Base-by-base conservation (phyloP, 1,139 yeast genomes). In the Yamadazyma jaroonii region DNA sequence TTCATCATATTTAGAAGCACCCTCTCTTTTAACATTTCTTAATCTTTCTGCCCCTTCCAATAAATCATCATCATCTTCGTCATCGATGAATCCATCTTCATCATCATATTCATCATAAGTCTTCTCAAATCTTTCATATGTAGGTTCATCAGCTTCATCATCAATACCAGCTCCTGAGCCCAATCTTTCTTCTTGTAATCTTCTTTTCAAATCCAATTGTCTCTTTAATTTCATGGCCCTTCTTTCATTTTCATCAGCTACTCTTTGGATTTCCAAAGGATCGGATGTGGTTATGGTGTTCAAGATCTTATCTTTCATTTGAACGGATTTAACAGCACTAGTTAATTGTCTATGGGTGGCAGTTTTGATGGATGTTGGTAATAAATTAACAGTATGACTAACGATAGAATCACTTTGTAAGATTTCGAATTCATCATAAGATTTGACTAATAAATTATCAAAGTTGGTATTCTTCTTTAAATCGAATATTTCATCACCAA, bases 401-500 rank as follows among this genome's bases (percentile, higher is more conserved):
- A 79, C 54, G 11, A 64, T 53, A 13, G 71, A 50, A 40, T 73
- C 72, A 20, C 73, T 65, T 59, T 86, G 90, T 52, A 89, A 72
- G 32, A 86, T 69, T 52, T 84, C 89, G 44, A 81, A 81, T 30
- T 75, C 79, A 44, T 84, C 84, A 51, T 84, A 87, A 29, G 89
- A 78, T 37, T 78, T 73, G 1, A 87, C 83, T 42, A 92, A 66
- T 42, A 84, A 78, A 33, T 85, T 81, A 57, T 89, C 95, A 38
- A 77, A 79, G 32, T 81, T 68, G n/a, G 84, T 79, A 41, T 79
- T 73, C 15, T 76, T 67, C 42, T 78, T 72, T 41, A 87, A 81
- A 56, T 90, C 97, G 52, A 90, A 92, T 49, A 84, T 74, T 61
- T 92, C 98, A 35, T 72, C 74, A 13, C 99, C 99, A 32, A 94